Base-by-base conservation (phyloP, 192 early-diverging fungal genomes). In the Paraglomus brasilianum region DNA sequence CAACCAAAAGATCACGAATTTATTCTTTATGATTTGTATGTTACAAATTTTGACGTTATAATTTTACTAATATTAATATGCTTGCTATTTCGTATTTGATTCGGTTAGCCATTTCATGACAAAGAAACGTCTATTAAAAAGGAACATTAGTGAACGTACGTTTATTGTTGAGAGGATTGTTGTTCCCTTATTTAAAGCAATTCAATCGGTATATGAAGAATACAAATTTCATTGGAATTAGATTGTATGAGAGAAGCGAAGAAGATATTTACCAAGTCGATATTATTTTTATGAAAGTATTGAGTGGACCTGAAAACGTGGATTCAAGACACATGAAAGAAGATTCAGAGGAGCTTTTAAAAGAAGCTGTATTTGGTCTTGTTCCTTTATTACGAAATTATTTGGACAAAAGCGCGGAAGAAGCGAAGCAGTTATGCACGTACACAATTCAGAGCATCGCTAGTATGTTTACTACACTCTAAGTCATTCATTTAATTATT, bases 181-280 rank as follows among this genome's bases (percentile, higher is more conserved):
- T 38, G n/a, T 30, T 30, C 39, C 39, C 42, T 6, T 67, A 38
- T 67, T 67, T 6, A 67, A 67, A 67, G 49, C 39, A 55, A 67
- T 67, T 14, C 50, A 67, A 42, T 67, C 51, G 17, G n/a, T 67
- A 51, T 67, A 67, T 43, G 40, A 53, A 11, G 65, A 67, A 43
- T 53, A 53, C 17, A 67, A 53, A 40, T 66, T 67, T 67, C 50
- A 67, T 67, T 67, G 65, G 65, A 67, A 24, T 51, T 50, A 14
- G 40, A 53, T 53, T 53, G 64, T 43, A 67, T 67, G 1, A 53
- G 39, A 5, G 49, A 67, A 42, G 40, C 21, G 40, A 67, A 43
- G 40, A 38, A 53, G 40, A 17, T 67, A 53, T 53, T 53, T 14
- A 47, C 61, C 5, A 46, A 48, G 5, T 63, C 47, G 30, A n/a